Evolutionary conservation across 2,329 filamentous ascomycete species (phyloP).

Genomic region (Sclerotinia sclerotiorum): DNA sequence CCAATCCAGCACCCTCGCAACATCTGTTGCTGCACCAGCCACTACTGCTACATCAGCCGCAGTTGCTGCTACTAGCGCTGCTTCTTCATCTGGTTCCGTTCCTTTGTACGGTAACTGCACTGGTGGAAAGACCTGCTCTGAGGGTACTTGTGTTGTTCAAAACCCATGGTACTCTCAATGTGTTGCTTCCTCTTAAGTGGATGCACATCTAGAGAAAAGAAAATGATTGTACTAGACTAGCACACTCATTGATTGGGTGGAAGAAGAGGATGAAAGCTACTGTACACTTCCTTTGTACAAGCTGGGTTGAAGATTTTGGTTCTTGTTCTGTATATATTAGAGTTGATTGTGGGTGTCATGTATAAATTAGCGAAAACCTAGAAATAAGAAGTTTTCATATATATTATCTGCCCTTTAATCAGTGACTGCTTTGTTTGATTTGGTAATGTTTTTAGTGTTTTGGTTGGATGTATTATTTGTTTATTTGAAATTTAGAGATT

Average conservation of each 20-base stretch:
- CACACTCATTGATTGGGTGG: not conserved
- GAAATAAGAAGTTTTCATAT: no score
- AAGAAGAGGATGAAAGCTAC: not conserved
- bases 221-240: no score
- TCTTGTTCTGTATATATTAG: conserved; percentile 10
- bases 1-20: not conserved
- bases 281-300: not conserved
- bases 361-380: not conserved
- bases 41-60: not conserved
- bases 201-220: not conserved
- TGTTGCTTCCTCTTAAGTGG: conserved; percentile 4
- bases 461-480: no score
- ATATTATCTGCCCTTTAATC: no score
- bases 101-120: conserved; percentile 6
- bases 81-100: conserved; percentile 7
- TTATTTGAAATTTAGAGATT: no score
- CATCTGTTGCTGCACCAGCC: not conserved
- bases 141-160: conserved; percentile 4
- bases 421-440: no score
- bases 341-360: not conserved
- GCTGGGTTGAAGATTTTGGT: not conserved
- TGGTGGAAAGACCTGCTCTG: conserved; percentile 11
- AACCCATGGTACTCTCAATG: not conserved
- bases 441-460: no score
- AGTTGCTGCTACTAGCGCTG: not conserved